Base-by-base conservation (phyloP, 441 rosid genomes). In the Adansonia rubrostipa region DNA sequence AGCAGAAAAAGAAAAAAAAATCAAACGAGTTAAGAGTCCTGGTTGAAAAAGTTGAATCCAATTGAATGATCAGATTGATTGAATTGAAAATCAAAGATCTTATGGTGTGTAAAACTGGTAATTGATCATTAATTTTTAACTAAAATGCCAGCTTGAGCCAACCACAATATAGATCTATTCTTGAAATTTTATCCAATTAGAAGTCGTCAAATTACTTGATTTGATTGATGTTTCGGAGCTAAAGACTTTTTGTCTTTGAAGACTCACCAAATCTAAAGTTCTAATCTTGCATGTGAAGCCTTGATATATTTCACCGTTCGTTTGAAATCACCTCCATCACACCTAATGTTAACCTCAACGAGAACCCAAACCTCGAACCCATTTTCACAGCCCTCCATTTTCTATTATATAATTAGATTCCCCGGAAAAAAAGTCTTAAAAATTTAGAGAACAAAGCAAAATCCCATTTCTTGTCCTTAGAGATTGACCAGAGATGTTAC, bases 401-500 rank as follows among this genome's bases (percentile, higher is more conserved):
- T 68, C 24, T 45, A 24, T 68, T 47, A 47, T 47, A 22, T 47
- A 6, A 10, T 24, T 36, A 48, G 58, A 84, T 65, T 73, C 73
- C 78, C 88, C 15, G 1, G 4, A 36, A 51, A 53, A 24, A 51
- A 6, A 11, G 61, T 50, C 13, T 14, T 1, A 13, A 20, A 71
- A 28, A 7, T 71, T 28, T 8, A n/a, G 17, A 53, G 22, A 28
- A n/a, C 14, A 53, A 71, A 17, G 9, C 13, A 71, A 53, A 53
- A 71, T 53, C 48, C 28, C 75, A 53, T 33, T 70, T 53, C 62
- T 51, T 13, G 11, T 53, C 74, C 13, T 70, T 50, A 9, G n/a
- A 9, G 36, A 68, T 45, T 19, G 66, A n/a, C 42, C 65, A 60
- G 54, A 73, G 48, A 77, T 77, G 80, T 58, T 70, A 19, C 60